Evolutionary conservation across 1,139 yeast species (phyloP).

Genomic region (Nakaseomyces kungkrabaensis): DNA sequence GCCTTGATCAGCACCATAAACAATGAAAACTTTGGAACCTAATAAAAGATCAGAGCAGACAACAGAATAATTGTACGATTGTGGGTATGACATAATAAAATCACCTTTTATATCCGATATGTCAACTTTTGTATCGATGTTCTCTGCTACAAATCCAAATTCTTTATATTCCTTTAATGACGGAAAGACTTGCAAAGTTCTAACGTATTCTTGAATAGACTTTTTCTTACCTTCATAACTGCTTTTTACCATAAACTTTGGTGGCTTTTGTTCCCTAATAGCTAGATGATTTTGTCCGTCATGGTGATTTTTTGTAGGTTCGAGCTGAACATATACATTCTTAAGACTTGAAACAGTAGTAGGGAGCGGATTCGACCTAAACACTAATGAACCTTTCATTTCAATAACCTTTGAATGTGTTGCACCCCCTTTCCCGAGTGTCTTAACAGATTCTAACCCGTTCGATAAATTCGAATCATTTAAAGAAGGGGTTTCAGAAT

Average conservation of each 20-base stretch:
- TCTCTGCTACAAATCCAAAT: slow-evolving; percentile 40
- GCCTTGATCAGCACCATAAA: slow-evolving; percentile 75
- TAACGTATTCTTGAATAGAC: slow-evolving; percentile 48
- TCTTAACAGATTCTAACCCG: not conserved
- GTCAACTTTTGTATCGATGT: slow-evolving; percentile 17
- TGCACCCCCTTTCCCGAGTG: not conserved
- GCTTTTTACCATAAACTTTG: slow-evolving; percentile 31
- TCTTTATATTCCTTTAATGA: slow-evolving; percentile 53
- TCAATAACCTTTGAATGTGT: slow-evolving; percentile 14
- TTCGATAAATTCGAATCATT: not conserved
- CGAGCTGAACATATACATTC: slow-evolving; percentile 55
- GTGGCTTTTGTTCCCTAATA: not conserved
- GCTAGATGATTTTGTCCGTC: slow-evolving; percentile 2
- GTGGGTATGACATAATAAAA: slow-evolving; percentile 50
- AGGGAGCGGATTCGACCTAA: slow-evolving; percentile 35
- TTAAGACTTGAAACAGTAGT: slow-evolving; percentile 50
- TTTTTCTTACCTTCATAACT: slow-evolving; percentile 63
- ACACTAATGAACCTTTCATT: slow-evolving; percentile 28
- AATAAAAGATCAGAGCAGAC: slow-evolving; percentile 45
- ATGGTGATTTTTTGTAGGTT: slow-evolving; percentile 19
- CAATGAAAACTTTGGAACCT: slow-evolving; percentile 56
- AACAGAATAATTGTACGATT: slow-evolving; percentile 42
- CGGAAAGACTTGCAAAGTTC: slow-evolving; percentile 46
- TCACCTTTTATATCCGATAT: slow-evolving; percentile 35
- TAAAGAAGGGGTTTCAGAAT: not conserved